phyloP scores from a whole-genome alignment of 805 yeast genomes.

The Candida insectorum region DNA sequence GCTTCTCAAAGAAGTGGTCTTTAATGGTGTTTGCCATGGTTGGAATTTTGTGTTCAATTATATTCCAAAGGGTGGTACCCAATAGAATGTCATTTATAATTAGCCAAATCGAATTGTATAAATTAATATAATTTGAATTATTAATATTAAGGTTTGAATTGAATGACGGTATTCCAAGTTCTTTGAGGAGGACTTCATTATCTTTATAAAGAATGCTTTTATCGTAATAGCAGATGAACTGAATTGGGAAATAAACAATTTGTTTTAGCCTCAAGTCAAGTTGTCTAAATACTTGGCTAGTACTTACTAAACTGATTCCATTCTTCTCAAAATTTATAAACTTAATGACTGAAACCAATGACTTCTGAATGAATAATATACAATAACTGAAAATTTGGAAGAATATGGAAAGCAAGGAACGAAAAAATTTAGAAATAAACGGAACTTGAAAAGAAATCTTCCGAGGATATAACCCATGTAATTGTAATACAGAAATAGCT shows the following conservation, averaged over 20 bases:
- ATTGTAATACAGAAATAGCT: not conserved
- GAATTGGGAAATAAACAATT: constrained; percentile 73
- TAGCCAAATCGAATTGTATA: constrained; percentile 88
- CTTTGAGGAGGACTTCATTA: constrained; percentile 41
- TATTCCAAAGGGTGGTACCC: constrained; percentile 57
- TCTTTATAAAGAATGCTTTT: constrained; percentile 35
- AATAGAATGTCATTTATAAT: constrained; percentile 76
- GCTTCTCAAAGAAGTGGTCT: constrained; percentile 28
- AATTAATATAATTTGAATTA: constrained; percentile 60
- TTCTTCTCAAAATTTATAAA: constrained; percentile 24
- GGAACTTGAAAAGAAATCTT: not conserved
- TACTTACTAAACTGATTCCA: constrained; percentile 27
- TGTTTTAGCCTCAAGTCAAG: constrained; percentile 76
- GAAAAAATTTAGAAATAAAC: not conserved
- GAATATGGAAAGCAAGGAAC: not conserved
- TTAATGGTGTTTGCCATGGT: constrained; percentile 21
- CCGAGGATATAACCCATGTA: not conserved
- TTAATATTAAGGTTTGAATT: constrained; percentile 36
- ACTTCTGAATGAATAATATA: constrained; percentile 14
- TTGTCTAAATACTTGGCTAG: constrained; percentile 71
- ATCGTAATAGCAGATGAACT: constrained; percentile 58
- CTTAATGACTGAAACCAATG: constrained; percentile 16
- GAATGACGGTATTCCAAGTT: constrained; percentile 30
- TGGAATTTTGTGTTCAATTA: constrained; percentile 34
- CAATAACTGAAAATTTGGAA: constrained; percentile 11